These are phyloP conservation scores for Sophora flavescens DNA, from an alignment of 306 rosid genomes.

Conservation along the genomic window DNA sequence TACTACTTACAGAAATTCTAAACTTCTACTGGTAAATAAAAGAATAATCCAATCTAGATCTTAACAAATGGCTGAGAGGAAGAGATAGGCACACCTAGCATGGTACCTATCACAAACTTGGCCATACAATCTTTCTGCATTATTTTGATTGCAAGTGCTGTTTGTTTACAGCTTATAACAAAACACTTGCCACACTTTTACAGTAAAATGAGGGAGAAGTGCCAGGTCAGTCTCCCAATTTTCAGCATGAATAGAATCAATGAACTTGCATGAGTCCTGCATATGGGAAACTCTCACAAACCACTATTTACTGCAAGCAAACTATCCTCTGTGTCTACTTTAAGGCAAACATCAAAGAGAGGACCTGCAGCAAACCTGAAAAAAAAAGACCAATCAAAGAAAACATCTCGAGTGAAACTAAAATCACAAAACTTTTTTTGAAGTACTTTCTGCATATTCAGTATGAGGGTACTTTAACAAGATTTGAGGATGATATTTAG, in stretches of 20 bases:
- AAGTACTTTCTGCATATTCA: constrained; percentile 36
- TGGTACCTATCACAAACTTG: constrained; percentile 47
- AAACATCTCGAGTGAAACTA: constrained; percentile 32
- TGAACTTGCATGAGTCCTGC: constrained; percentile 47
- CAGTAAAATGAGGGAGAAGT: constrained; percentile 40
- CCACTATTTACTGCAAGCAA: constrained; percentile 42
- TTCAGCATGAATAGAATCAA: constrained; percentile 45
- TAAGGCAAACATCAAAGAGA: constrained; percentile 46
- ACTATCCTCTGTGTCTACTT: constrained; percentile 24
- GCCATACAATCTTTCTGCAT: constrained; percentile 50
- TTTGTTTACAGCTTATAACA: constrained; percentile 48
- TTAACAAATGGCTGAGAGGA: constrained; percentile 33
- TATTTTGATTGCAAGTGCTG: constrained; percentile 52
- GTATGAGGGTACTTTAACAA: neutral
- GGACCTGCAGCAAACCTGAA: constrained; percentile 52
- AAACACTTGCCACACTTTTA: constrained; percentile 50
- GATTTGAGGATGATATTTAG: constrained; percentile 23
- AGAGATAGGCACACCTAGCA: constrained; percentile 43
- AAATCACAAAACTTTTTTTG: neutral
- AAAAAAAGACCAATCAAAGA: constrained; percentile 31
- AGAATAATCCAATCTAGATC: constrained; percentile 44
- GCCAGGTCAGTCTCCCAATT: constrained; percentile 41
- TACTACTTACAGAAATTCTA: constrained; percentile 46
- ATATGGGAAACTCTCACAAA: constrained; percentile 37
- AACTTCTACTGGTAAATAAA: constrained; percentile 23